Evolutionary conservation across 176 grass and related monocot genomes (phyloP).

Genomic region (Eremochloa ophiuroides): DNA sequence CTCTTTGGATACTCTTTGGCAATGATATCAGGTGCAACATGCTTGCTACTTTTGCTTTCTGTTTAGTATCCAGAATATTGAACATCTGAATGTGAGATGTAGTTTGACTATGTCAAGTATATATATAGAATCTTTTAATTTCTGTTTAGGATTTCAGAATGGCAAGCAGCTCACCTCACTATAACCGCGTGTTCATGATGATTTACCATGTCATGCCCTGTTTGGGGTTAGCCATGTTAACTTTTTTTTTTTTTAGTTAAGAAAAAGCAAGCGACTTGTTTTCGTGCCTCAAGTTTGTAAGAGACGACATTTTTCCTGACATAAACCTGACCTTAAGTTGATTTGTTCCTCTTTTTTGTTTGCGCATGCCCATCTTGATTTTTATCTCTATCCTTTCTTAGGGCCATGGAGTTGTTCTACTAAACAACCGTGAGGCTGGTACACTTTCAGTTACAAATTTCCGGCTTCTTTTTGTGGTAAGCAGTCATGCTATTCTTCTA

Average conservation of each 20-base stretch:
- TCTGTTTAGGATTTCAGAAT: neutral
- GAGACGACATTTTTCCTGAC: neutral
- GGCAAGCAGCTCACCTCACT: neutral
- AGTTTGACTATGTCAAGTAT: neutral
- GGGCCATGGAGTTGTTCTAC: conserved; percentile 62
- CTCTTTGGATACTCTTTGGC: neutral
- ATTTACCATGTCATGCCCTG: neutral
- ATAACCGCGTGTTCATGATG: neutral
- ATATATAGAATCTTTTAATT: neutral
- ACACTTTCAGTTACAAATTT: conserved; percentile 83
- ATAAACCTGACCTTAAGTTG: neutral
- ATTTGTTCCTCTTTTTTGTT: neutral
- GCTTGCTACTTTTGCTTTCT: neutral
- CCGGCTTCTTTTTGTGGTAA: conserved; percentile 88
- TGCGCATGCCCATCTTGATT: neutral
- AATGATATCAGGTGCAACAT: neutral
- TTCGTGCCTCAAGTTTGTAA: neutral
- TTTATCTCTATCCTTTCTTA: conserved; percentile 19
- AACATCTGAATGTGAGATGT: neutral
- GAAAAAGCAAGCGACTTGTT: neutral
- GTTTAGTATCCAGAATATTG: neutral
- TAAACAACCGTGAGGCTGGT: conserved; percentile 62
- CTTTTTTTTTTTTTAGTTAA: neutral
- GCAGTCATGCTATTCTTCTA: conserved; percentile 13
- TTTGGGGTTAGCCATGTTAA: neutral